Base-by-base conservation (phyloP, 179 eudicot genomes). In the Silene noctiflora region DNA sequence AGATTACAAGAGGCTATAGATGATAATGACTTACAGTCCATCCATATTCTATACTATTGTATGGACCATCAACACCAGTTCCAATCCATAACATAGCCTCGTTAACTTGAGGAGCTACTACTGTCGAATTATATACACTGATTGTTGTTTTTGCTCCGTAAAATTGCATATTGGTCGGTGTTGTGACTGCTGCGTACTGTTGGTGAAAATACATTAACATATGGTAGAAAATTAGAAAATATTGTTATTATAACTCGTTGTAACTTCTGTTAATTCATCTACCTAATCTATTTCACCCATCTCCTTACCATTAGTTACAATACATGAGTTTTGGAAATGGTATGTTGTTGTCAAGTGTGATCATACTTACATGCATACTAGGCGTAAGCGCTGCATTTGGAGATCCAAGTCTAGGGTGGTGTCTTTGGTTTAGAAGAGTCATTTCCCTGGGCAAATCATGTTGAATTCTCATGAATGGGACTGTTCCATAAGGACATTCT, bases 21-120 rank as follows among this genome's bases (percentile, higher is more conserved):
- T 25, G 27, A 25, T 13, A 33, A 73, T 21, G 24, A 69, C 82
- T 69, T 79, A 75, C 78, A 0, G 78, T 79, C 82, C 82, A 79
- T n/a, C 82, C 82, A 53, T 55, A 79, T 56, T 79, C 82, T 0
- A 79, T 31, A 25, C 66, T 33, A 65, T 33, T 79, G 27, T 60
- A 74, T 3, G 75, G 59, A 33, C 75, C 75, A 2, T 33, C 44
- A 62, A 31, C 4, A 1, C 1, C 46, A 24, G 27, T 46, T 16
- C 82, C 82, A 21, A 79, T 6, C 78, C 78, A 79, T 51, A 79
- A 25, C 19, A 55, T 3, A 31, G 67, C 61, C 48, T 73, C 20
- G 5, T 31, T 73, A 9, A 67, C 0, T 42, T 78, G 77, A 12
- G 67, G 25, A 39, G 39, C 11, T 1, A 3, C 46, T n/a, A 35